A percentile compares a stretch with the other conserved stretches of the same genome.
Evolutionary conservation across 176 grass and related monocot genomes (phyloP).

Genomic region (Cocos nucifera): DNA sequence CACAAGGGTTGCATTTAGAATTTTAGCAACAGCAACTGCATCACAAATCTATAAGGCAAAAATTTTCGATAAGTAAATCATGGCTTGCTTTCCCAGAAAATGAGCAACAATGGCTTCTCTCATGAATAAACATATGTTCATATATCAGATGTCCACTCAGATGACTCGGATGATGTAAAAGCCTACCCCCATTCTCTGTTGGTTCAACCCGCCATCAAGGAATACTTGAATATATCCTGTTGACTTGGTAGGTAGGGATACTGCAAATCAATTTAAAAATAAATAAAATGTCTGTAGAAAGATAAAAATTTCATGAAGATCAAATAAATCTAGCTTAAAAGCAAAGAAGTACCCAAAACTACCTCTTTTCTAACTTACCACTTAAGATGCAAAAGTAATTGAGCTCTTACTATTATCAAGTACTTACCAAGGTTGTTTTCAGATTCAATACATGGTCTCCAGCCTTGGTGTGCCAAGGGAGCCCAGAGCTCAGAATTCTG

Average conservation of each 20-base stretch:
- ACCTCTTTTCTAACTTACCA: too few relatives aligned
- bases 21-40: slow-evolving; percentile 86
- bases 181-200: slow-evolving; percentile 92
- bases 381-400: too few relatives aligned
- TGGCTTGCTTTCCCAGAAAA: too few relatives aligned
- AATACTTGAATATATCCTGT: slow-evolving; percentile 93
- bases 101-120: too few relatives aligned
- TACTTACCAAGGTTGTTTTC: slow-evolving; percentile 36
- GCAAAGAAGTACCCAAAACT: not conserved
- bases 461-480: slow-evolving; percentile 59
- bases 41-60: slow-evolving; percentile 80
- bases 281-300: not conserved
- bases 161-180: too few relatives aligned
- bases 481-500: slow-evolving; percentile 68
- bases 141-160: too few relatives aligned
- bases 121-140: too few relatives aligned
- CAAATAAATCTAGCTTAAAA: too few relatives aligned
- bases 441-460: slow-evolving; percentile 57
- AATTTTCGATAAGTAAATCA: too few relatives aligned
- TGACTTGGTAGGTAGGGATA: slow-evolving; percentile 24
- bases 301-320: not conserved
- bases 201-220: slow-evolving; percentile 94
- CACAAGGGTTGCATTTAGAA: slow-evolving; percentile 89
- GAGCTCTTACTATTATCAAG: not conserved
- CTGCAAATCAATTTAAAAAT: slow-evolving; percentile 19